Conservation (phyloP, 1,284 basidiomycete genomes). For the Cronartium ribicola region DNA sequence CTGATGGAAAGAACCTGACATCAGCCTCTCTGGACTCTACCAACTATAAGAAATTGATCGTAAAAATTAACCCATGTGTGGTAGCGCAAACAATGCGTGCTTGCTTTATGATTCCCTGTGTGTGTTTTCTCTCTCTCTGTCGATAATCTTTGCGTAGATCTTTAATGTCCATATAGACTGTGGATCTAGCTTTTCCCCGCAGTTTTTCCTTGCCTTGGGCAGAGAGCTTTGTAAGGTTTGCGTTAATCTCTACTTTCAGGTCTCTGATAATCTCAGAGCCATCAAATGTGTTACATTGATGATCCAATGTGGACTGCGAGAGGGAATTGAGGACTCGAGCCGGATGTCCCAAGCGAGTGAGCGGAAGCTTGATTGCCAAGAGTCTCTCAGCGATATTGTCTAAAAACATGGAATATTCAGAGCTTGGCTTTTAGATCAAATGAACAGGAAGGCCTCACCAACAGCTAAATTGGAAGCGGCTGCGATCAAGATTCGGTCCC, state of each 20-base stretch:
- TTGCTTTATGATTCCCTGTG: constrained; percentile 15
- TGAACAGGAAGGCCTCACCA: constrained; percentile 49
- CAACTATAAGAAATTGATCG: constrained; percentile 60
- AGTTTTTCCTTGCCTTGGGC: constrained; percentile 73
- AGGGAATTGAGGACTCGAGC: constrained; percentile 80
- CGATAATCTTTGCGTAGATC: constrained; percentile 72
- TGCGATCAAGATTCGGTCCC: constrained; percentile 67
- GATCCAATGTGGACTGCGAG: constrained; percentile 77
- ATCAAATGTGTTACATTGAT: constrained; percentile 72
- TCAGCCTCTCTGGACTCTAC: neutral
- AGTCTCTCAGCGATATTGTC: constrained; percentile 85
- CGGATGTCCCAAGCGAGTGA: constrained; percentile 84
- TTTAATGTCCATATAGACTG: constrained; percentile 85
- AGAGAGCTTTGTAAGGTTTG: constrained; percentile 60
- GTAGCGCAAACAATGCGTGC: constrained; percentile 17
- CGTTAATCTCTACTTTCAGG: constrained; percentile 75
- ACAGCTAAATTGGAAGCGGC: constrained; percentile 88
- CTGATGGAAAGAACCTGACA: neutral
- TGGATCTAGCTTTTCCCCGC: constrained; percentile 71
- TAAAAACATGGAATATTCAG: constrained; percentile 44
- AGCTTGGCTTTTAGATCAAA: constrained; percentile 8
- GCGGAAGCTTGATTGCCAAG: constrained; percentile 53
- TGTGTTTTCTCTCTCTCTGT: constrained; percentile 15
- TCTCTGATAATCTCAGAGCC: constrained; percentile 74
- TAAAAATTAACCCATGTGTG: constrained; percentile 68